Conservation (phyloP, 768 basidiomycete genomes). For the Phylloporus scabripes region DNA sequence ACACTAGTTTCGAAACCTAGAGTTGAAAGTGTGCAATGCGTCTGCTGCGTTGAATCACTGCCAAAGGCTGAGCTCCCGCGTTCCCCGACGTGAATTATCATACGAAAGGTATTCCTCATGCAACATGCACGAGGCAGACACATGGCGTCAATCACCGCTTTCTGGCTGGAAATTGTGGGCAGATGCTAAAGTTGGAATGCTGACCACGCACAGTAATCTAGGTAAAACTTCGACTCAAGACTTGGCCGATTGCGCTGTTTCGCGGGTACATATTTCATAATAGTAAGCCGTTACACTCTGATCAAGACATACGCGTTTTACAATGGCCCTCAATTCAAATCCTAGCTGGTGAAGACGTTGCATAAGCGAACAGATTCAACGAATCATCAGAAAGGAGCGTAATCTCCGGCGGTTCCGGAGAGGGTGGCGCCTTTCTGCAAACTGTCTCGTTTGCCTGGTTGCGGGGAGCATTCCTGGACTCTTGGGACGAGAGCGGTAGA, state of each 20-base stretch:
- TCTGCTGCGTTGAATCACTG: conserved; percentile 3
- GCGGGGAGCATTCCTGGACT: neutral
- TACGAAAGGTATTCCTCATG: conserved; percentile 3
- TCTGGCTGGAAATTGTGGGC: neutral
- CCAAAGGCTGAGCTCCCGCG: neutral
- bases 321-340: conserved; percentile 7
- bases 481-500: conserved; percentile 6
- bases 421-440: neutral
- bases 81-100: neutral
- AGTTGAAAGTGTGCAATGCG: neutral
- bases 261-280: neutral
- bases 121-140: conserved; percentile 19
- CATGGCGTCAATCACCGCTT: conserved; percentile 7
- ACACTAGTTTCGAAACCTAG: neutral
- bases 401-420: neutral
- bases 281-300: neutral
- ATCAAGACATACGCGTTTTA: neutral
- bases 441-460: conserved; percentile 8
- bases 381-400: conserved; percentile 42
- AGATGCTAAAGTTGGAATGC: neutral
- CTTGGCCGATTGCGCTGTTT: neutral
- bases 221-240: neutral
- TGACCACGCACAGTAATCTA: neutral
- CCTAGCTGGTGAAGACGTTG: conserved; percentile 27
- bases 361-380: conserved; percentile 43